Percentiles rank a stretch among this genome's conserved stretches.
Evolutionary conservation across 352 stramenopile species (phyloP).

Genomic region (Globisporangium paroecandrum): DNA sequence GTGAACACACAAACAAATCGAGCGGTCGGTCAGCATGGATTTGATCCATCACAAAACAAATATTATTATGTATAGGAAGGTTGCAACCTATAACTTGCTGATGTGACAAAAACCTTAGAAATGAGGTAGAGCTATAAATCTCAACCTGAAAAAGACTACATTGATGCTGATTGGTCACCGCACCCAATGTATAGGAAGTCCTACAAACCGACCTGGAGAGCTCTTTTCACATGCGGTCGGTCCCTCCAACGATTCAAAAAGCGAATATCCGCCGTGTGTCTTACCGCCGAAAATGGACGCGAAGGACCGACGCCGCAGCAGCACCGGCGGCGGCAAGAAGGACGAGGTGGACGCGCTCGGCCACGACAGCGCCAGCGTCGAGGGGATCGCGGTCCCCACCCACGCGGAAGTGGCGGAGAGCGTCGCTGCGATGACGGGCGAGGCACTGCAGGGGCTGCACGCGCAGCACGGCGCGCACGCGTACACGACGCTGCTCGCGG

Average conservation of each 20-base stretch:
- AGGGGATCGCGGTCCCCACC: slow-evolving; percentile 12
- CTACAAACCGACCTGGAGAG: background rate
- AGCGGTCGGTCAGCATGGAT: background rate
- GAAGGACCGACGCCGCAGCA: slow-evolving; percentile 20
- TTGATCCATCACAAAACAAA: no score
- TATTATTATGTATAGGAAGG: no score
- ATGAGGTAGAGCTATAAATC: no score
- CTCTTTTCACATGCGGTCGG: background rate
- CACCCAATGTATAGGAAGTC: background rate
- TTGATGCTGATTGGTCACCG: no score
- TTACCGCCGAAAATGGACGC: slow-evolving; percentile 11
- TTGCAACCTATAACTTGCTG: no score
- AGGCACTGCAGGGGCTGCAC: slow-evolving; percentile 25
- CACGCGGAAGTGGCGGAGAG: slow-evolving; percentile 19
- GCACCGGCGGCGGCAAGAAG: slow-evolving; percentile 16
- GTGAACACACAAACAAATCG: background rate
- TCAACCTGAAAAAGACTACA: no score
- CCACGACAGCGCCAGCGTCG: slow-evolving; percentile 5
- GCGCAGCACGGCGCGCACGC: slow-evolving; percentile 24
- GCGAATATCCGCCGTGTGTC: background rate
- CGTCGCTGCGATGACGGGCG: slow-evolving; percentile 17
- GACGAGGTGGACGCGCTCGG: slow-evolving; percentile 19
- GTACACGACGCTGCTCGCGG: slow-evolving; percentile 55
- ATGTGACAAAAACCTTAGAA: no score
- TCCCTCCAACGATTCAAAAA: slow-evolving; percentile 10